Evolutionary conservation across 2,329 filamentous ascomycete species (phyloP).

Genomic region (Xylaria sp.): DNA sequence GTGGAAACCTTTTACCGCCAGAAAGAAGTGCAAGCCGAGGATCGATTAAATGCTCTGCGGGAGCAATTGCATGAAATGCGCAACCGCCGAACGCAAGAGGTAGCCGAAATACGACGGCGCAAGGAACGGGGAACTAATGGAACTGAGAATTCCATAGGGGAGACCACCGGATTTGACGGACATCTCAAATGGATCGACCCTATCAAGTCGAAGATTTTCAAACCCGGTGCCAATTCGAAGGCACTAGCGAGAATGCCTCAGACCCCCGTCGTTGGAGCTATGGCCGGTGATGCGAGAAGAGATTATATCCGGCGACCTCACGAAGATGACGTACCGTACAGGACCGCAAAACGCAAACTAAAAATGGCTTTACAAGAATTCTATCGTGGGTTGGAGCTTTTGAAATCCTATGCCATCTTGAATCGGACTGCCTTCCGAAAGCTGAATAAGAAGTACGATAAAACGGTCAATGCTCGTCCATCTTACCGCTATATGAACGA

Average conservation of each 20-base stretch:
- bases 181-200: slow-evolving; percentile 62
- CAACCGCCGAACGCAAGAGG: slow-evolving; percentile 80
- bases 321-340: slow-evolving; percentile 78
- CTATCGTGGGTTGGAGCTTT: slow-evolving; percentile 88
- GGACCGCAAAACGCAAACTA: slow-evolving; percentile 88
- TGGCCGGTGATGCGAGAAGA: slow-evolving; percentile 51
- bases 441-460: slow-evolving; percentile 99
- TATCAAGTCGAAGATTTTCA: slow-evolving; percentile 65
- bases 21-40: slow-evolving; percentile 87
- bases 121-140: slow-evolving; percentile 50
- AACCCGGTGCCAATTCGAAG: slow-evolving; percentile 69
- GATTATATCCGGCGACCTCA: slow-evolving; percentile 64
- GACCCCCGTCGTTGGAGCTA: slow-evolving; percentile 57
- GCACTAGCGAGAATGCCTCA: slow-evolving; percentile 65
- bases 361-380: slow-evolving; percentile 93
- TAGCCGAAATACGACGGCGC: slow-evolving; percentile 58
- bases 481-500: slow-evolving; percentile 87
- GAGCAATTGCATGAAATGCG: slow-evolving; percentile 95
- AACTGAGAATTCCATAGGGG: slow-evolving; percentile 39
- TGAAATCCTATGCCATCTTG: slow-evolving; percentile 90
- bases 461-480: slow-evolving; percentile 82
- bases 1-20: slow-evolving; percentile 89
- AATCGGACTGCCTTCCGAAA: slow-evolving; percentile 96
- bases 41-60: slow-evolving; percentile 75
- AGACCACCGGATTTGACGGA: slow-evolving; percentile 42